Base-by-base conservation (phyloP, 176 grass and related monocot genomes). In the Hsuehochloa calcarea region DNA sequence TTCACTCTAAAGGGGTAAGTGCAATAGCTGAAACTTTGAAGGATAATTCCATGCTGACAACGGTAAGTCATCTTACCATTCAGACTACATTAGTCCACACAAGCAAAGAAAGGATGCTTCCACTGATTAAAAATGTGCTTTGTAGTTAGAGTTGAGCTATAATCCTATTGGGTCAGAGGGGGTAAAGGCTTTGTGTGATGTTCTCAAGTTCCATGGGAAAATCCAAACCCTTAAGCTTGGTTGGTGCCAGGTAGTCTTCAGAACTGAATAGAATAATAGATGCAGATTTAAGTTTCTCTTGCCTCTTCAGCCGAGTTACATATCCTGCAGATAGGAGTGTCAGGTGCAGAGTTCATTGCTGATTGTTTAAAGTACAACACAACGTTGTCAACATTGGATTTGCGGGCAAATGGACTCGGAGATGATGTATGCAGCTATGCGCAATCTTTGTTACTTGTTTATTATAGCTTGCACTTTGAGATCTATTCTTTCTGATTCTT, bases 311-410 rank as follows among this genome's bases (percentile, higher is more conserved):
- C 89, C 26, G 29, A 70, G 62, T 84, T 78, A 49, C 77, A 85
- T 78, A 63, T 68, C 49, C 77, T 96, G 87, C 93, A 99, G 96
- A 88, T 96, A 75, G 96, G 93, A 66, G 90, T 90, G 77, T 61
- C 82, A 66, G 93, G 96, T 84, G 93, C 93, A 43, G 91, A 96
- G 62, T 94, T 71, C 66, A 77, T 96, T 84, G 91, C 93, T 50
- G 96, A 99, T 88, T 96, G 93, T 88, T 90, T 99, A 63, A 99
- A 91, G 93, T 99, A 99, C 59, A 99, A 96, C 84, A 94, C 85
- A 52, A 92, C 93, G 1, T 73, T 99, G 71, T 86, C 81, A 35
- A 99, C 90, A 52, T 91, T 99, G 81, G 93, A 99, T 91, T 84
- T 99, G 69, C 88, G 91, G 41, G 96, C 93, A 61, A 99, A 99